A percentile compares a stretch with the other conserved stretches of the same genome.
Conservation (phyloP, 2,329 filamentous ascomycete species). For the Penicillium oxalicum region DNA sequence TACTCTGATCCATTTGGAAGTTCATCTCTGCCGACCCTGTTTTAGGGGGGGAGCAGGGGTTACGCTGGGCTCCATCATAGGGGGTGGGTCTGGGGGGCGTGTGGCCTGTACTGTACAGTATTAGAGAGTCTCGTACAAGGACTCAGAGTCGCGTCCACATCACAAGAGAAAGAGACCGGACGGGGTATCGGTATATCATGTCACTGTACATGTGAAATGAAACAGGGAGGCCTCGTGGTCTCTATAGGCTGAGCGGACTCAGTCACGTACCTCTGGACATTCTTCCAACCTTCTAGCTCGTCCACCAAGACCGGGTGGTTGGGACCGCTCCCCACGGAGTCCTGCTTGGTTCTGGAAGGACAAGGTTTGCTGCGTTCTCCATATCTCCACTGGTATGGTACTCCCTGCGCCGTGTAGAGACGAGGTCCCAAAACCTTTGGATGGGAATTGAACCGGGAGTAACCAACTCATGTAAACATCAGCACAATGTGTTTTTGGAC, state of each 20-base stretch:
- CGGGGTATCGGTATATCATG: too few relatives aligned
- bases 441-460: too few relatives aligned
- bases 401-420: too few relatives aligned
- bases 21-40: conserved; percentile 6
- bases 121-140: neutral
- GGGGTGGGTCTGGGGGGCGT: conserved; percentile 17
- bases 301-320: conserved; percentile 14
- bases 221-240: too few relatives aligned
- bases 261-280: conserved; percentile 24
- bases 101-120: neutral
- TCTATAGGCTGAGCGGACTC: conserved; percentile 3
- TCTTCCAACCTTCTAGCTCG: conserved; percentile 23
- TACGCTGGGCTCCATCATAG: conserved; percentile 19
- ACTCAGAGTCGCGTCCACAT: conserved; percentile 7
- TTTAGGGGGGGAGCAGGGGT: neutral
- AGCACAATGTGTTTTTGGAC: too few relatives aligned
- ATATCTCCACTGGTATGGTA: neutral
- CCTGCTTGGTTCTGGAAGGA: neutral
- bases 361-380: neutral
- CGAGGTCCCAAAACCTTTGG: too few relatives aligned
- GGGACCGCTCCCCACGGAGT: conserved; percentile 1
- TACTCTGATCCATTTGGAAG: conserved; percentile 4
- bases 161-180: neutral
- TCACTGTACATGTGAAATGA: too few relatives aligned
- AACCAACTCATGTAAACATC: too few relatives aligned